These are phyloP conservation scores for Trypethelium eluteriae DNA, from an alignment of 495 filamentous ascomycete genomes.

Conservation along the genomic window DNA sequence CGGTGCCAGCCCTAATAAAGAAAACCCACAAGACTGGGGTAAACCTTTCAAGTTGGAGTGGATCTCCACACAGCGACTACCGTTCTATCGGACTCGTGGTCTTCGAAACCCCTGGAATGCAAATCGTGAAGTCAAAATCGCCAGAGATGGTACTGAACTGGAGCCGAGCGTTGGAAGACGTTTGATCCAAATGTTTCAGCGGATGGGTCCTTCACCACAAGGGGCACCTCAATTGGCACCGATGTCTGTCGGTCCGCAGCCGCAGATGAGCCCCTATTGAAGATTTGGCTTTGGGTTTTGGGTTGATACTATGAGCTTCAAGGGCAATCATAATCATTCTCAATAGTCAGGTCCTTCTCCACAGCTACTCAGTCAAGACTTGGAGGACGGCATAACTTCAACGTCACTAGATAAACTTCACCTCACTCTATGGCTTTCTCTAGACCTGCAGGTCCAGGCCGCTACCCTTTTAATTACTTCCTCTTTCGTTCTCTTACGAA, in stretches of 20 bases:
- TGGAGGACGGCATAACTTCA: neutral
- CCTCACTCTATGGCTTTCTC: neutral
- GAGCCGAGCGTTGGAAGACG: slow-evolving; percentile 74
- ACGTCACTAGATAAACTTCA: neutral
- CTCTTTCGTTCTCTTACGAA: neutral
- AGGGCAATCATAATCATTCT: neutral
- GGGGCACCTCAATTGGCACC: neutral
- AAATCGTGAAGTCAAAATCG: slow-evolving; percentile 93
- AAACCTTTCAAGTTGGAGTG: slow-evolving; percentile 91
- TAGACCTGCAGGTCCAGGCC: slow-evolving; percentile 1
- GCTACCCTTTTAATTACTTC: neutral
- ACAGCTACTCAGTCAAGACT: neutral
- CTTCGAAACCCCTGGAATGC: slow-evolving; percentile 95
- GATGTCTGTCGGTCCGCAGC: neutral
- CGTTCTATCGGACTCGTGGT: slow-evolving; percentile 85
- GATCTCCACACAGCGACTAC: slow-evolving; percentile 76
- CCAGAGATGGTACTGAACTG: slow-evolving; percentile 88
- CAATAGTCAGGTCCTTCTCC: neutral
- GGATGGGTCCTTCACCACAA: slow-evolving; percentile 23
- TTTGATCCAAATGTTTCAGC: slow-evolving; percentile 72
- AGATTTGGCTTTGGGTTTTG: neutral
- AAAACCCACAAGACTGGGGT: slow-evolving; percentile 59
- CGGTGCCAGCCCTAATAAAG: neutral
- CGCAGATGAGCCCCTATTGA: slow-evolving; percentile 11
- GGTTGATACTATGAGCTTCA: neutral